Evolutionary conservation across 768 basidiomycete species (phyloP).

Genomic region (Termitomyces sp.): DNA sequence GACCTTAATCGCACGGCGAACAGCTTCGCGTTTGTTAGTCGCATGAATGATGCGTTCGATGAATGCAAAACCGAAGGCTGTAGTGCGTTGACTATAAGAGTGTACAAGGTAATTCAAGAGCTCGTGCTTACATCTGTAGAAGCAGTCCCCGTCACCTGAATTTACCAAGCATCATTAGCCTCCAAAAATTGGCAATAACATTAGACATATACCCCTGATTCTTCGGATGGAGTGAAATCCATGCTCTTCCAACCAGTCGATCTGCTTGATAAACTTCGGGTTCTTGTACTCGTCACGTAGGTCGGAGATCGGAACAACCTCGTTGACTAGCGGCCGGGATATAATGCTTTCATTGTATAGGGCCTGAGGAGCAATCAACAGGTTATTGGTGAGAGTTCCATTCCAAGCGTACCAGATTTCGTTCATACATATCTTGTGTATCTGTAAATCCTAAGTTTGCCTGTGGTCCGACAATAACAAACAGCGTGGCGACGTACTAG

Average conservation of each 20-base stretch:
- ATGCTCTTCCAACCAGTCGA: constrained; percentile 57
- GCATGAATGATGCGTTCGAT: constrained; percentile 60
- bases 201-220: constrained; percentile 49
- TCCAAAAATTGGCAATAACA: neutral
- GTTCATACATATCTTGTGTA: constrained; percentile 15
- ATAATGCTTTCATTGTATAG: constrained; percentile 31
- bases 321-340: constrained; percentile 48
- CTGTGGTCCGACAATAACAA: neutral
- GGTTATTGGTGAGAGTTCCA: neutral
- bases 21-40: constrained; percentile 37
- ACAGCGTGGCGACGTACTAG: neutral
- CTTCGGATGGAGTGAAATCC: constrained; percentile 68
- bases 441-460: neutral
- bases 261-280: constrained; percentile 64
- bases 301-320: constrained; percentile 42
- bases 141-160: constrained; percentile 87
- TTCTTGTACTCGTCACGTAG: constrained; percentile 65
- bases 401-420: constrained; percentile 16
- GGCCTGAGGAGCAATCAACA: neutral
- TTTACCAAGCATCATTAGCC: neutral
- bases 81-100: neutral
- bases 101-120: neutral
- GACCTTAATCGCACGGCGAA: constrained; percentile 43
- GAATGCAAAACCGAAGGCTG: constrained; percentile 81
- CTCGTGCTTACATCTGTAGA: constrained; percentile 69